Percentiles rank a stretch among this genome's conserved stretches.
phyloP scores from a whole-genome alignment of 2,329 filamentous ascomycete genomes.

The Penicillium hordei region DNA sequence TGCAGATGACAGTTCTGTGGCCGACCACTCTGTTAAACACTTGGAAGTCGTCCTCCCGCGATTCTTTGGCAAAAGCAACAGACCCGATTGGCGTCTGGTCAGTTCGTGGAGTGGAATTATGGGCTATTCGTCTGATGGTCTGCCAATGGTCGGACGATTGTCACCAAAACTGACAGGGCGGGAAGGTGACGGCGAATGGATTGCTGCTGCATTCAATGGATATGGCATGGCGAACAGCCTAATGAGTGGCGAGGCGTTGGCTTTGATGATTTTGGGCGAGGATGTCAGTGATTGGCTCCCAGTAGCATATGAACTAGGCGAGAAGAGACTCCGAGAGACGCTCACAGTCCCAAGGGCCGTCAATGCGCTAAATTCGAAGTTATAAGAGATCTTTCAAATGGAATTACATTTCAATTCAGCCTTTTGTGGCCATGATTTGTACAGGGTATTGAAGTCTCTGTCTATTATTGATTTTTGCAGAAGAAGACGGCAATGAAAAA shows the following conservation, averaged over 20 bases:
- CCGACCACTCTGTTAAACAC: conserved; percentile 18
- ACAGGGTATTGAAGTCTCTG: conserved; percentile 7
- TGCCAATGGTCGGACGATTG: conserved; percentile 54
- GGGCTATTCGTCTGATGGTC: conserved; percentile 52
- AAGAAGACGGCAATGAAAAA: neutral
- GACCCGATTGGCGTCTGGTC: conserved; percentile 21
- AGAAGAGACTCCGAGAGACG: conserved; percentile 16
- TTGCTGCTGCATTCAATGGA: conserved; percentile 64
- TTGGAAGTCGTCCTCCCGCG: conserved; percentile 19
- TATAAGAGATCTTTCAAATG: neutral
- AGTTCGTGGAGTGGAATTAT: conserved; percentile 46
- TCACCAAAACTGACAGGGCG: conserved; percentile 42
- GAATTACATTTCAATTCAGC: conserved; percentile 1
- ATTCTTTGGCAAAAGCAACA: conserved; percentile 20
- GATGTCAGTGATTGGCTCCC: conserved; percentile 29
- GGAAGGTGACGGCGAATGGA: conserved; percentile 44
- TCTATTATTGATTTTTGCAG: neutral
- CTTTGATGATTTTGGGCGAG: conserved; percentile 31
- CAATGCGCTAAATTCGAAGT: conserved; percentile 16
- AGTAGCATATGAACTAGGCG: conserved; percentile 24
- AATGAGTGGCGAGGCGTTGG: conserved; percentile 30
- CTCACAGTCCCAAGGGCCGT: conserved; percentile 16
- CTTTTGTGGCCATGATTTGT: neutral
- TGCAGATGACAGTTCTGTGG: conserved; percentile 25
- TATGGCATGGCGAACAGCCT: conserved; percentile 64